Evolutionary conservation across 495 filamentous ascomycete species (phyloP).

Genomic region (Xylaria grammica): DNA sequence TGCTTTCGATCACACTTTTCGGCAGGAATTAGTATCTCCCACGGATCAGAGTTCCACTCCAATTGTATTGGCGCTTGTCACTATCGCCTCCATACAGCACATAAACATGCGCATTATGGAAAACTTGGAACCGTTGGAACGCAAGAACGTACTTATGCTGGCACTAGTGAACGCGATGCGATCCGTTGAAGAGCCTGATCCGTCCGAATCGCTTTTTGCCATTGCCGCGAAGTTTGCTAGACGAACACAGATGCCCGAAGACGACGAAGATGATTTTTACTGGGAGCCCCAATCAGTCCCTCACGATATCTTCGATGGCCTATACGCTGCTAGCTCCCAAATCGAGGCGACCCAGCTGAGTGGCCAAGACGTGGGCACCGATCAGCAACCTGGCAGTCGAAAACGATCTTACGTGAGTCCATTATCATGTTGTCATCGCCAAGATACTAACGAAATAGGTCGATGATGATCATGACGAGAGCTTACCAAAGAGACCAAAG

Average conservation of each 20-base stretch:
- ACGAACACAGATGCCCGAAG: slow-evolving; percentile 37
- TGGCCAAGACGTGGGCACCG: slow-evolving; percentile 7
- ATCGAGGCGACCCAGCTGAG: slow-evolving; percentile 18
- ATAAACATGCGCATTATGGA: slow-evolving; percentile 44
- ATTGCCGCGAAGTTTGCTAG: slow-evolving; percentile 44
- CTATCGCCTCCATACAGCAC: slow-evolving; percentile 52
- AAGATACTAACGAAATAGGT: slow-evolving; percentile 20
- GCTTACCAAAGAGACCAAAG: slow-evolving; percentile 27
- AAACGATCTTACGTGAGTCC: slow-evolving; percentile 48
- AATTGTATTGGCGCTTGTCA: slow-evolving; percentile 41
- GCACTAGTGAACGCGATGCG: slow-evolving; percentile 37
- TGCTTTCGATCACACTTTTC: slow-evolving; percentile 47
- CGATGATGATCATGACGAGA: slow-evolving; percentile 39
- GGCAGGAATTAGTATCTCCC: slow-evolving; percentile 25
- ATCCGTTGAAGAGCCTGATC: slow-evolving; percentile 37
- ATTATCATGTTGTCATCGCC: background rate
- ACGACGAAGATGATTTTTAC: slow-evolving; percentile 35
- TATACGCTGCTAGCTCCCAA: slow-evolving; percentile 27
- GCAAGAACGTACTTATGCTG: slow-evolving; percentile 47
- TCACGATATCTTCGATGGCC: slow-evolving; percentile 42
- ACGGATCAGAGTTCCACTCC: slow-evolving; percentile 25
- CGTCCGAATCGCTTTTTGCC: slow-evolving; percentile 30
- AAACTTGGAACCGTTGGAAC: slow-evolving; percentile 39
- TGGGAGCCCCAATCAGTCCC: slow-evolving; percentile 45
- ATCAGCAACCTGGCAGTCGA: slow-evolving; percentile 27